Conservation (phyloP, 2,329 filamentous ascomycete species). For the Ceratocystis cacaofunesta region DNA sequence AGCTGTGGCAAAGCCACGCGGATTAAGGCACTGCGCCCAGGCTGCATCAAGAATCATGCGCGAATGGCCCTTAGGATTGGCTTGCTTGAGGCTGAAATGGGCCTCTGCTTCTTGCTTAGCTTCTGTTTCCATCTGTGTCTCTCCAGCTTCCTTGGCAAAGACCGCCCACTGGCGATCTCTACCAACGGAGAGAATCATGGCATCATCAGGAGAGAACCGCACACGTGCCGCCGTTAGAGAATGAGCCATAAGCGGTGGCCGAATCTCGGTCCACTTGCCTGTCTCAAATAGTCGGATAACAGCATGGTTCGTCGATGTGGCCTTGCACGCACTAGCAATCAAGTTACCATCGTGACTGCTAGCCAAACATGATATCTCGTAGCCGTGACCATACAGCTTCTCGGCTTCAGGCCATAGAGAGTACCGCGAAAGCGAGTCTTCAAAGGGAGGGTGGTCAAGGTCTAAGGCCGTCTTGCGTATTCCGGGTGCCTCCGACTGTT, state of each 20-base stretch:
- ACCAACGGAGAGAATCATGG: conserved; percentile 70
- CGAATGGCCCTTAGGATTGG: conserved; percentile 72
- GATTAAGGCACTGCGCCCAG: conserved; percentile 50
- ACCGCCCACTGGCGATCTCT: conserved; percentile 84
- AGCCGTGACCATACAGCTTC: conserved; percentile 95
- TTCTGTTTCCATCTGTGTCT: background rate
- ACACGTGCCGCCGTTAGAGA: conserved; percentile 73
- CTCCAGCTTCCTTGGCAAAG: conserved; percentile 40
- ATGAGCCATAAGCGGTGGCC: conserved; percentile 70
- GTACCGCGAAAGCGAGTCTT: conserved; percentile 77
- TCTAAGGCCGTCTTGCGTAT: conserved; percentile 48
- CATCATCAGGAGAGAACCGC: conserved; percentile 62
- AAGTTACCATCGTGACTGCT: conserved; percentile 58
- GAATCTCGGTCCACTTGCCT: conserved; percentile 70
- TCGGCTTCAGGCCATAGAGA: conserved; percentile 93
- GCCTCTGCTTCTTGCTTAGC: conserved; percentile 16
- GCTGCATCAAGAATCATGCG: conserved; percentile 83
- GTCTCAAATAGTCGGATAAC: conserved; percentile 88
- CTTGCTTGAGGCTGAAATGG: conserved; percentile 43
- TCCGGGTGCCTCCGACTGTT: background rate
- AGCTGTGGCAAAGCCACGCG: conserved; percentile 61
- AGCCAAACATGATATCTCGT: conserved; percentile 83
- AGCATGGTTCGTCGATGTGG: conserved; percentile 83
- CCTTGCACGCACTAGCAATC: conserved; percentile 83
- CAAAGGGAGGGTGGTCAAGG: conserved; percentile 61